phyloP scores from a whole-genome alignment of 495 filamentous ascomycete species.

The Thozetella sp. region DNA sequence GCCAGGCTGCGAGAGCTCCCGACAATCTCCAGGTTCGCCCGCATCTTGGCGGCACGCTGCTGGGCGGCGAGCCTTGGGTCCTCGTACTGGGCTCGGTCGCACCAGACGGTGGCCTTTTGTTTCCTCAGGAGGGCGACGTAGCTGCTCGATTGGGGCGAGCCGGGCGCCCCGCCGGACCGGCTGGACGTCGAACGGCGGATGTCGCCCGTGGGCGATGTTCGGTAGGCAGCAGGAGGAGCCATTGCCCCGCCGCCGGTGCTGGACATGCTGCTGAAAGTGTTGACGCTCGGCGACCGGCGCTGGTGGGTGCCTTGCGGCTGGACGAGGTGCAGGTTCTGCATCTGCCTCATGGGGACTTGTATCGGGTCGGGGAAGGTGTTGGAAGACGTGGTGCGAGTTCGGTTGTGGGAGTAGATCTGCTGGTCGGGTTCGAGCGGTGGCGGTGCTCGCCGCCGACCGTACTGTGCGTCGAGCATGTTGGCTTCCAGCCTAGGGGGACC shows the following conservation, averaged over 20 bases:
- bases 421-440: constrained; percentile 34
- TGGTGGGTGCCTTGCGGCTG: constrained; percentile 44
- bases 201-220: constrained; percentile 54
- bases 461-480: constrained; percentile 23
- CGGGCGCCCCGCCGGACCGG: constrained; percentile 62
- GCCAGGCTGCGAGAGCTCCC: constrained; percentile 19
- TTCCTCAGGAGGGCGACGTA: constrained; percentile 95
- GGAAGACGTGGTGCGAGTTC: constrained; percentile 63
- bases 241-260: constrained; percentile 50
- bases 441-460: constrained; percentile 22
- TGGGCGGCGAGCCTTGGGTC: constrained; percentile 82
- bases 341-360: constrained; percentile 22
- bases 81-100: constrained; percentile 90
- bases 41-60: constrained; percentile 79
- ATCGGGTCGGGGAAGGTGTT: constrained; percentile 49
- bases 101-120: constrained; percentile 99
- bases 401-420: constrained; percentile 46
- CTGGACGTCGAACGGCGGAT: constrained; percentile 76
- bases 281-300: constrained; percentile 71
- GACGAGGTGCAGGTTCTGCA: constrained; percentile 33
- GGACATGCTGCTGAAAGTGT: constrained; percentile 69
- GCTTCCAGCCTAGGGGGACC: background rate
- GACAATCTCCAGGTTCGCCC: constrained; percentile 80
- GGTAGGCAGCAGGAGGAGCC: constrained; percentile 46
- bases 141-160: constrained; percentile 59